These are phyloP conservation scores for Coemansia sp. DNA, from an alignment of 192 early-diverging fungal genomes.

Conservation along the genomic window DNA sequence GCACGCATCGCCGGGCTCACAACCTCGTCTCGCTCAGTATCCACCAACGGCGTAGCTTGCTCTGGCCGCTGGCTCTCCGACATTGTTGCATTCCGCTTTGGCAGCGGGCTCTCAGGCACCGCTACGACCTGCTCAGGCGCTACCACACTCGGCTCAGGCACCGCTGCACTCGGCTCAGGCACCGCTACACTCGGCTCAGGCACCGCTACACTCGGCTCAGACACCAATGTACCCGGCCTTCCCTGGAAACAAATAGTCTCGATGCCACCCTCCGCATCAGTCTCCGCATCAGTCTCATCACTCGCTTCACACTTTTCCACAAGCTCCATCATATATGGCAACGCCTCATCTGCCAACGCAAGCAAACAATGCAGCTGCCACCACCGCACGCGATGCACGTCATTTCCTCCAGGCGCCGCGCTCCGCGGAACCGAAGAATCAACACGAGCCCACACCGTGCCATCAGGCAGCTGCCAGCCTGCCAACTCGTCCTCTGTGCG, in stretches of 20 bases:
- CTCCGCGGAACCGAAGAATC: neutral
- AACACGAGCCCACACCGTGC: constrained; percentile 32
- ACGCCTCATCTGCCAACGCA: constrained; percentile 15
- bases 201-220: no score
- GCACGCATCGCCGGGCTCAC: constrained; percentile 15
- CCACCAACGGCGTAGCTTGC: constrained; percentile 16
- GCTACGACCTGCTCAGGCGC: no score
- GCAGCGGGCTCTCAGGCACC: no score
- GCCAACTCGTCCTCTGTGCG: constrained; percentile 18
- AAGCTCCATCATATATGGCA: constrained; percentile 21
- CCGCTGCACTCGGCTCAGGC: no score
- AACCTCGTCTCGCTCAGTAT: constrained; percentile 34
- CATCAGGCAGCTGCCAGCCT: constrained; percentile 50
- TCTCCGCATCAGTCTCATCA: neutral
- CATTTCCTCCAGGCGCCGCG: neutral
- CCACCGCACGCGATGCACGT: constrained; percentile 16
- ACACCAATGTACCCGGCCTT: constrained; percentile 1
- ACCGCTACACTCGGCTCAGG: no score
- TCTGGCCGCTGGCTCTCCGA: neutral
- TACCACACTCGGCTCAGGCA: no score
- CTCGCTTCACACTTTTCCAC: neutral
- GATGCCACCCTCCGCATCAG: constrained; percentile 13
- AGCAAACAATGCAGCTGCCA: constrained; percentile 29
- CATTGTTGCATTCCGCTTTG: neutral
- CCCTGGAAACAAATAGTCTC: constrained; percentile 45